Base-by-base conservation (phyloP, 2,329 filamentous ascomycete genomes). In the Coniochaeta sp. region DNA sequence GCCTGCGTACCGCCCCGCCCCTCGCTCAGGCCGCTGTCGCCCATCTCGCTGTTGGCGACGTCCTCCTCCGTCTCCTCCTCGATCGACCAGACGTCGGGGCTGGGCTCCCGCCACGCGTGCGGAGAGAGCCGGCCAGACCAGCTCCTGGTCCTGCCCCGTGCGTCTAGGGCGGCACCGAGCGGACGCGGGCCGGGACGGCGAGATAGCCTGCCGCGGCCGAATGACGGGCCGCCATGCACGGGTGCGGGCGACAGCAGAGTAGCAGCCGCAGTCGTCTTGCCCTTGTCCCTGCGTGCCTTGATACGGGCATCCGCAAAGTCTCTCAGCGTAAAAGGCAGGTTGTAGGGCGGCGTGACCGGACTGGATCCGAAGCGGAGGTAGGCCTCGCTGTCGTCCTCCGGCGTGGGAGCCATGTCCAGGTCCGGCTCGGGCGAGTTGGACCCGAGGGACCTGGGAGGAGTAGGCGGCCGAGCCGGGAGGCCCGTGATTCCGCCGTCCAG, bases 51-150 rank as follows among this genome's bases (percentile, higher is more conserved):
- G 71, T 75, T 70, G 26, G 78, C 69, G 6, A 34, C n/a, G 30
- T 56, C 54, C 66, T 81, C 80, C 71, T 83, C 81, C 1, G 79
- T 79, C 72, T 85, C 81, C 68, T 85, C 82, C 70, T 83, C 79
- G 60, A 85, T 85, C 32, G 80, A 80, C 78, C 81, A 85, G 3
- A 85, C 82, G 58, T 84, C 81, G 0, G 81, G 81, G 66, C 82
- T 85, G 7, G 82, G 82, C 70, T 83, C 78, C 40, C 81, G 74
- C 82, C 82, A 85, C 1, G 82, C 75, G 59, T 76, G 75, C 10
- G 75, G 76, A 9, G 79, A 77, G 50, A 66, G 74, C 36, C 69
- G 71, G 56, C 66, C 65, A 28, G 72, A 69, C 47, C 67, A 61
- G 59, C 67, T 71, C 14, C 55, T 42, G 12, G 57, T 68, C 61